Evolutionary conservation across 2,329 filamentous ascomycete genomes (phyloP).

Genomic region (Helotiales sp.): DNA sequence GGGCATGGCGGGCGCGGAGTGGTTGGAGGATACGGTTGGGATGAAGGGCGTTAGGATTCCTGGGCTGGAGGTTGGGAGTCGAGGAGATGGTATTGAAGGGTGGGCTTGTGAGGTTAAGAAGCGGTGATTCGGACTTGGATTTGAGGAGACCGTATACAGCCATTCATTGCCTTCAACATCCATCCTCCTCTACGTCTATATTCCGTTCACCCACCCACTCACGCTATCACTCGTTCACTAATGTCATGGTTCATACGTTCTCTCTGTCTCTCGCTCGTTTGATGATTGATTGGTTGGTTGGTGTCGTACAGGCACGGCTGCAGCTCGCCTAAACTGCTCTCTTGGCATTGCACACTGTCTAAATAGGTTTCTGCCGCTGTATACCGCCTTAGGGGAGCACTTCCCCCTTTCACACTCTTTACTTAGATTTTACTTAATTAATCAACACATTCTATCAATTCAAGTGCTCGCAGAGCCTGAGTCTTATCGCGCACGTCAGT

Average conservation of each 20-base stretch:
- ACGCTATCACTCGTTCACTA: not conserved
- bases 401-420: too few relatives aligned
- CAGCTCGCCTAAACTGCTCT: too few relatives aligned
- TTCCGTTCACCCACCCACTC: not conserved
- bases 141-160: not conserved
- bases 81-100: conserved; percentile 90
- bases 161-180: not conserved
- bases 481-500: too few relatives aligned
- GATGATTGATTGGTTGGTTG: not conserved
- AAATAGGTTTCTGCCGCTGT: too few relatives aligned
- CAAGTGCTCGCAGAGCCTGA: too few relatives aligned
- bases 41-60: conserved; percentile 83
- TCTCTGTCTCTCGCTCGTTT: not conserved
- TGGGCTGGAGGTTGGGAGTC: conserved; percentile 75
- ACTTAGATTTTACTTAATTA: too few relatives aligned
- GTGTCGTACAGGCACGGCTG: too few relatives aligned
- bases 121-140: conserved; percentile 53
- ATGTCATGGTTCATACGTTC: conserved; percentile 4
- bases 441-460: too few relatives aligned
- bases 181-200: not conserved
- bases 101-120: conserved; percentile 91
- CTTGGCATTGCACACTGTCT: too few relatives aligned
- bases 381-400: too few relatives aligned
- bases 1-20: conserved; percentile 86
- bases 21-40: conserved; percentile 83